A percentile compares a stretch with the other conserved stretches of the same genome.
phyloP scores from a whole-genome alignment of 2,329 filamentous ascomycete genomes.

The Fusarium secorum region DNA sequence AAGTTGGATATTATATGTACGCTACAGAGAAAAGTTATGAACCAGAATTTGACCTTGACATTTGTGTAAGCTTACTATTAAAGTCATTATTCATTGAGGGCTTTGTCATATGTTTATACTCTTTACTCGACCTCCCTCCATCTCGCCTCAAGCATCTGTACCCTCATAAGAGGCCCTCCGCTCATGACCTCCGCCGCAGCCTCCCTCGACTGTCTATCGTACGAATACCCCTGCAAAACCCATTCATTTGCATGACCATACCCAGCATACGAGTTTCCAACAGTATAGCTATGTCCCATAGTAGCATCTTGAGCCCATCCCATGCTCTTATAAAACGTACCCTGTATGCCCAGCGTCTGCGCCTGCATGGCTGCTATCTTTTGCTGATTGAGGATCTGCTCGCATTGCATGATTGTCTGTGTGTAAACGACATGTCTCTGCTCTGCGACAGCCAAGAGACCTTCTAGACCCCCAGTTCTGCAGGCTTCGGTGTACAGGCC shows the following conservation, averaged over 20 bases:
- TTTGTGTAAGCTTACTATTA: neutral
- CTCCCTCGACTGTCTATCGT: conserved; percentile 43
- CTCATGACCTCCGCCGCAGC: conserved; percentile 12
- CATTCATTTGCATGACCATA: conserved; percentile 45
- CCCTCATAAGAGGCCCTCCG: conserved; percentile 19
- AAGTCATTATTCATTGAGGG: neutral
- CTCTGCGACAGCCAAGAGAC: conserved; percentile 40
- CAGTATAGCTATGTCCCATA: conserved; percentile 37
- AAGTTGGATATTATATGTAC: neutral
- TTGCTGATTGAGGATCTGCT: conserved; percentile 41
- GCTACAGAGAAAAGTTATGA: neutral
- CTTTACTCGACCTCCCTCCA: conserved; percentile 48
- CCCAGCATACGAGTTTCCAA: conserved; percentile 44
- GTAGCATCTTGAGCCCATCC: conserved; percentile 28
- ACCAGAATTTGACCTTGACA: neutral
- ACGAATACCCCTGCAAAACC: conserved; percentile 42
- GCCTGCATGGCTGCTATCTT: conserved; percentile 40
- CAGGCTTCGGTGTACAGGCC: conserved; percentile 45
- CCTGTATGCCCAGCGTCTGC: conserved; percentile 37
- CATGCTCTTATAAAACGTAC: conserved; percentile 38
- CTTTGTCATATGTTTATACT: neutral
- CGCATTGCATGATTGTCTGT: conserved; percentile 42
- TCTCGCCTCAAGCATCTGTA: conserved; percentile 44
- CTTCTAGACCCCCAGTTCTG: conserved; percentile 28
- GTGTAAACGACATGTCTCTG: conserved; percentile 44